Percentiles rank a stretch among this genome's conserved stretches.
Evolutionary conservation across 129 eudicot genomes (phyloP).

Genomic region (Sambucus nigra): DNA sequence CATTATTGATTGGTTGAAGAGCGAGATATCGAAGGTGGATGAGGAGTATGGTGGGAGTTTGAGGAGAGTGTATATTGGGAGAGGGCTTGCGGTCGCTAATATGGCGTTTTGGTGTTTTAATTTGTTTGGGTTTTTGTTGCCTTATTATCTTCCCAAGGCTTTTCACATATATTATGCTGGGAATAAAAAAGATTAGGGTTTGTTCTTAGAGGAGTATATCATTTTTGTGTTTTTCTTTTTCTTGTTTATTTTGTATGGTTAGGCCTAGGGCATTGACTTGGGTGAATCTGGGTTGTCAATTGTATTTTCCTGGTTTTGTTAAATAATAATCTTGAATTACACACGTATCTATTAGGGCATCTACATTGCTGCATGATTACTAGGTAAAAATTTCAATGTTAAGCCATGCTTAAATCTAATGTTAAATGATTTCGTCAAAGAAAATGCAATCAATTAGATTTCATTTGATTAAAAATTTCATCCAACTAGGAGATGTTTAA

Average conservation of each 20-base stretch:
- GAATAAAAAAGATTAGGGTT: not conserved
- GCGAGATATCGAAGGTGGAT: constrained; percentile 42
- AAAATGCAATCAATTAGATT: too few relatives aligned
- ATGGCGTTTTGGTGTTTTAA: constrained; percentile 67
- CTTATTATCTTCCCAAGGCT: constrained; percentile 54
- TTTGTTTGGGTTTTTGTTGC: constrained; percentile 78
- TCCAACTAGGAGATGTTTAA: too few relatives aligned
- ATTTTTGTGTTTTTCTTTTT: not conserved
- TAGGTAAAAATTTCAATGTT: too few relatives aligned
- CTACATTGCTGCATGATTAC: too few relatives aligned
- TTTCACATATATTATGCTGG: constrained; percentile 48
- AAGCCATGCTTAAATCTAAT: too few relatives aligned
- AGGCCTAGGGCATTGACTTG: not conserved
- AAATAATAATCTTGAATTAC: too few relatives aligned
- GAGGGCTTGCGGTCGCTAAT: constrained; percentile 52
- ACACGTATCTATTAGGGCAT: too few relatives aligned
- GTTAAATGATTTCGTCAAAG: too few relatives aligned
- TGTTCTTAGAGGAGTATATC: too few relatives aligned
- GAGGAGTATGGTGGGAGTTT: constrained; percentile 15
- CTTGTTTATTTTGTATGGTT: too few relatives aligned
- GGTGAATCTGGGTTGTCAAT: not conserved
- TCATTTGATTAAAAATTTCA: too few relatives aligned
- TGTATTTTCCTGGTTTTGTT: too few relatives aligned
- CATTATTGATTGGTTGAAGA: constrained; percentile 56
- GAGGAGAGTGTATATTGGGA: constrained; percentile 48